These are phyloP conservation scores for Suillus bovinus DNA, from an alignment of 768 basidiomycete genomes.

Conservation along the genomic window DNA sequence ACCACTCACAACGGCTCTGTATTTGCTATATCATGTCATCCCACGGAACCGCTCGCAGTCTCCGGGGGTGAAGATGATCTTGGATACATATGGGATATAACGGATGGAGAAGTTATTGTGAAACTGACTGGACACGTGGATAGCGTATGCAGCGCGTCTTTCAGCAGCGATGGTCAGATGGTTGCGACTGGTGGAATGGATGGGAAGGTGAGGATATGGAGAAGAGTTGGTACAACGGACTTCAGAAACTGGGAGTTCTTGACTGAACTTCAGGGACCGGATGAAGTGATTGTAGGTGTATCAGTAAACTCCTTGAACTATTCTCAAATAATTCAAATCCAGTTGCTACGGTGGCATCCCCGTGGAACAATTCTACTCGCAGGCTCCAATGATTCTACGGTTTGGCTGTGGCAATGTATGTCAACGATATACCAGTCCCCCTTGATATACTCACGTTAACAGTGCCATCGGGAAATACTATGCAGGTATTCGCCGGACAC, in stretches of 20 bases:
- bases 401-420: slow-evolving; percentile 97
- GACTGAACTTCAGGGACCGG: slow-evolving; percentile 89
- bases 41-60: slow-evolving; percentile 74
- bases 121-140: slow-evolving; percentile 93
- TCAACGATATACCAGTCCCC: slow-evolving; percentile 14
- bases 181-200: slow-evolving; percentile 98
- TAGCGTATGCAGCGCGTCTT: slow-evolving; percentile 77
- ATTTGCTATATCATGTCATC: slow-evolving; percentile 84
- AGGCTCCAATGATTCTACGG: slow-evolving; percentile 89
- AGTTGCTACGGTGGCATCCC: slow-evolving; percentile 98
- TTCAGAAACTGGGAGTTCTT: slow-evolving; percentile 92
- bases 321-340: slow-evolving; percentile 31
- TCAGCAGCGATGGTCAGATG: slow-evolving; percentile 89
- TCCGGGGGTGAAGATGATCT: slow-evolving; percentile 96
- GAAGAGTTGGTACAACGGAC: slow-evolving; percentile 72
- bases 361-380: slow-evolving; percentile 86
- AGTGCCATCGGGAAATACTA: slow-evolving; percentile 95
- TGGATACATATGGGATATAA: slow-evolving; percentile 91
- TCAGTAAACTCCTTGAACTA: slow-evolving; percentile 7
- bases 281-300: slow-evolving; percentile 85
- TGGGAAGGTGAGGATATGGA: slow-evolving; percentile 90
- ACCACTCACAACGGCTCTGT: slow-evolving; percentile 72
- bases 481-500: slow-evolving; percentile 96
- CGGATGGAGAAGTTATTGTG: slow-evolving; percentile 75
- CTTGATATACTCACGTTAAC: slow-evolving; percentile 8